Evolutionary conservation across 768 basidiomycete species (phyloP), one percentile per base, ranked within the genome.

Genomic region (Gloeophyllum trabeum): DNA sequence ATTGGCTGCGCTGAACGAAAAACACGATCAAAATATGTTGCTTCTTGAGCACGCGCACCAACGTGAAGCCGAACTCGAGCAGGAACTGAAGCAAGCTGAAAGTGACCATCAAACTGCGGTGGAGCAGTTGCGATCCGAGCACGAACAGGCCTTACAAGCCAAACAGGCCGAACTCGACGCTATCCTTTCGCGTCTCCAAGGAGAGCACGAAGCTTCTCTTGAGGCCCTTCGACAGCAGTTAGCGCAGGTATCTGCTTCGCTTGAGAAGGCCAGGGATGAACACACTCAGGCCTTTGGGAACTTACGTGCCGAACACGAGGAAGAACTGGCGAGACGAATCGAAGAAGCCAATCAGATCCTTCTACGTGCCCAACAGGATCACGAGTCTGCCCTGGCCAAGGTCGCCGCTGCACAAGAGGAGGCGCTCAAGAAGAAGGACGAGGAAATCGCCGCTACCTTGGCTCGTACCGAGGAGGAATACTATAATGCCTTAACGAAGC

Each of bases 381-480:
- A 85, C 50, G 74, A 73, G 40, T 67, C 64, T 26, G 52, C 62
- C 4, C 32, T 83, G 7, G 57, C 60, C 22, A 75, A 72, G 55
- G 54, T 70, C 20, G 54, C 57, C 13, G 61, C 65, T 1, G 79
- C 76, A 40, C 79, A 86, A 50, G 63, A 68, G 12, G 73, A 73
- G 40, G 50, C 56, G 6, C 55, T 79, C 45, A 80, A 78, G 58
- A 66, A 69, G 56, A 77, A 75, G 56, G 79, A 81, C 34, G 76
- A 76, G 7, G 68, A 75, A 46, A 60, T 73, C 21, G 67, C 75
- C 4, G 63, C 69, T 10, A 62, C 67, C 30, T 69, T 86, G 12
- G 76, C 76, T 46, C 72, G 69, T 40, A 86, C 81, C 4, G 82
- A 85, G 52, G 85, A 81, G 51, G 81, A 88, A 54, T 88, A 87